Conservation (phyloP, 2,329 filamentous ascomycete genomes). For the Alternaria viburni region DNA sequence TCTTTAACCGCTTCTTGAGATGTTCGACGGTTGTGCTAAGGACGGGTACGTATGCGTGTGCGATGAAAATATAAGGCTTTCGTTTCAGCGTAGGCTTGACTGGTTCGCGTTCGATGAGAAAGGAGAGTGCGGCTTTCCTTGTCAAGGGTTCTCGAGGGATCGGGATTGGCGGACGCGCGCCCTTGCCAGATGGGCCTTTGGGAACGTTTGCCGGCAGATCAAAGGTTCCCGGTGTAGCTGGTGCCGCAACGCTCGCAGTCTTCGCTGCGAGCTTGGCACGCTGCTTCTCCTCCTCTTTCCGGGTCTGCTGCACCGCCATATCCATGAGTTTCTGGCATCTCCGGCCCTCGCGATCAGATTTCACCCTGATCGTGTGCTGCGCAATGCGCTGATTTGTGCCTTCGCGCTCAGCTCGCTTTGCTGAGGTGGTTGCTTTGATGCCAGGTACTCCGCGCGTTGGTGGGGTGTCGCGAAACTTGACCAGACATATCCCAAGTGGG, state of each 20-base stretch:
- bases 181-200: slow-evolving; percentile 75
- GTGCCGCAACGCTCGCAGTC: slow-evolving; percentile 25
- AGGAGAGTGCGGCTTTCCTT: slow-evolving; percentile 54
- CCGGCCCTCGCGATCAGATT: slow-evolving; percentile 86
- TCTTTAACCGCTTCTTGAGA: slow-evolving; percentile 86
- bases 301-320: slow-evolving; percentile 71
- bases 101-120: slow-evolving; percentile 67
- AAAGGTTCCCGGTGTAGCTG: slow-evolving; percentile 32
- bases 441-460: slow-evolving; percentile 57
- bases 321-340: slow-evolving; percentile 82
- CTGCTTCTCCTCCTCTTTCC: slow-evolving; percentile 63
- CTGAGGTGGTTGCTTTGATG: slow-evolving; percentile 77
- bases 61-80: slow-evolving; percentile 89
- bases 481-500: slow-evolving; percentile 90
- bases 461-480: slow-evolving; percentile 80
- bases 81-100: slow-evolving; percentile 74
- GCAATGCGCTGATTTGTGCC: slow-evolving; percentile 84
- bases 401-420: slow-evolving; percentile 77
- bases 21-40: slow-evolving; percentile 85
- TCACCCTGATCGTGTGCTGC: slow-evolving; percentile 76
- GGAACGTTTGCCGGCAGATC: slow-evolving; percentile 84
- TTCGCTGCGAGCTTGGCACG: slow-evolving; percentile 42
- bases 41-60: slow-evolving; percentile 85
- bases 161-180: slow-evolving; percentile 44
- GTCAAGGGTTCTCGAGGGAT: slow-evolving; percentile 49